These are phyloP conservation scores for Hymenoscyphus fraxineus DNA, from an alignment of 2,329 filamentous ascomycete species.

Conservation along the genomic window DNA sequence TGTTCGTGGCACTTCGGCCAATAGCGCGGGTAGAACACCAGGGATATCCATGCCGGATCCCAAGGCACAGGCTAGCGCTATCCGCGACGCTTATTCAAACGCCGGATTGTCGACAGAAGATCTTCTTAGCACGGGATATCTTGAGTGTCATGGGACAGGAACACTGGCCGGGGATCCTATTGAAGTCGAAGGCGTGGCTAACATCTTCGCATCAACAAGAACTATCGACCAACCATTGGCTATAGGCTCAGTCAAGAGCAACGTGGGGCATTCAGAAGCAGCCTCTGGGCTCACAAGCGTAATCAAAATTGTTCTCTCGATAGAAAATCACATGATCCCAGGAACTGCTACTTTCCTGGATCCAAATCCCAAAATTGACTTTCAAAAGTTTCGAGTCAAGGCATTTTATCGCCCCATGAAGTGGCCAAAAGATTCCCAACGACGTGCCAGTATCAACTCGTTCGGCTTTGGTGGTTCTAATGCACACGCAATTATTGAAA, in stretches of 20 bases:
- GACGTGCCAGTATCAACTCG: conserved; percentile 40
- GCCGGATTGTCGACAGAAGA: conserved; percentile 10
- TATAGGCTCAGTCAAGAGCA: conserved; percentile 21
- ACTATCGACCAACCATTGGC: too few species aligned
- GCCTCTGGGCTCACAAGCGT: conserved; percentile 18
- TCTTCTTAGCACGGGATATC: conserved; percentile 12
- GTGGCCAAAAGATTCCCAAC: conserved; percentile 35
- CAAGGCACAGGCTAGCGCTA: conserved; percentile 31
- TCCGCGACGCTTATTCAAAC: conserved; percentile 30
- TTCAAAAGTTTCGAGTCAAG: too few species aligned
- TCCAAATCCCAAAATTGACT: conserved; percentile 19
- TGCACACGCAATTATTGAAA: not conserved
- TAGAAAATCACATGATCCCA: conserved; percentile 36
- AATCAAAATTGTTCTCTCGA: conserved; percentile 19
- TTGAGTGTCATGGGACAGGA: conserved; percentile 23
- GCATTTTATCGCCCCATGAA: too few species aligned
- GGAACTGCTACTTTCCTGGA: conserved; percentile 14
- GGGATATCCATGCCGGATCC: conserved; percentile 42
- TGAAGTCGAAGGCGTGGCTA: conserved; percentile 11
- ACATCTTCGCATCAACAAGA: not conserved
- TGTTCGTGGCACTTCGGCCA: conserved; percentile 49
- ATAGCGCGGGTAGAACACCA: conserved; percentile 46
- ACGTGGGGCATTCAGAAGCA: conserved; percentile 30
- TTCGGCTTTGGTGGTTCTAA: conserved; percentile 21
- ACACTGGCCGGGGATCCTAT: conserved; percentile 16